Conservation (phyloP, 305 asterid genomes). For the Ilex paraguariensis region DNA sequence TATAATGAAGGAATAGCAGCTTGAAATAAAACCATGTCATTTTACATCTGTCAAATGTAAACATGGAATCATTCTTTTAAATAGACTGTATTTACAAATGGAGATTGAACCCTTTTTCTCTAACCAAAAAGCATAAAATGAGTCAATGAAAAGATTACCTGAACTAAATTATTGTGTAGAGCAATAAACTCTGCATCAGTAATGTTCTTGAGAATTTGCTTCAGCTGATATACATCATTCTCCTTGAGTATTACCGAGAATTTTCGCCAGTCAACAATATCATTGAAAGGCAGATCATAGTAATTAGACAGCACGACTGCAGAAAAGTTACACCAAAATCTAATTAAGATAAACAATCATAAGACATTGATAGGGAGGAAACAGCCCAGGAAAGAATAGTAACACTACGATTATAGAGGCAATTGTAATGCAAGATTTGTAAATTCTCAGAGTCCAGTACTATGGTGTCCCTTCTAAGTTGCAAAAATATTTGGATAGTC, state of each 20-base stretch:
- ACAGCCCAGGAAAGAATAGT: background rate
- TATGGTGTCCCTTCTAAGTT: too few species aligned
- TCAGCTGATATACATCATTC: constrained; percentile 86
- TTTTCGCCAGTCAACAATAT: constrained; percentile 74
- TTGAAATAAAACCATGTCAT: too few species aligned
- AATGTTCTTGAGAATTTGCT: constrained; percentile 75
- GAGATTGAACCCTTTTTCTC: too few species aligned
- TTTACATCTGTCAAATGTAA: too few species aligned
- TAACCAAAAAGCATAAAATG: too few species aligned
- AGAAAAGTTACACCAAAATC: constrained; percentile 16
- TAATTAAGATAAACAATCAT: constrained; percentile 9
- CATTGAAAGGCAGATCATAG: constrained; percentile 93
- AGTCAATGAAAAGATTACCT: constrained; percentile 47
- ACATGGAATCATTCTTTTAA: too few species aligned
- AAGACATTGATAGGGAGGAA: background rate
- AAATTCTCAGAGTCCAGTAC: too few species aligned
- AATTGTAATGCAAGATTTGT: background rate
- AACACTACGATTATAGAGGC: background rate
- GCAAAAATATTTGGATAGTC: too few species aligned
- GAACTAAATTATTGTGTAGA: constrained; percentile 79
- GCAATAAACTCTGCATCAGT: constrained; percentile 63
- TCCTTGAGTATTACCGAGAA: constrained; percentile 73
- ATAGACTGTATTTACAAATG: too few species aligned
- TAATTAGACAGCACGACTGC: constrained; percentile 93
- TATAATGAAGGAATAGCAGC: too few species aligned